Percentiles rank a stretch among this genome's conserved stretches.
Conservation (phyloP, 768 basidiomycete genomes). For the Leccinellum luteum region DNA sequence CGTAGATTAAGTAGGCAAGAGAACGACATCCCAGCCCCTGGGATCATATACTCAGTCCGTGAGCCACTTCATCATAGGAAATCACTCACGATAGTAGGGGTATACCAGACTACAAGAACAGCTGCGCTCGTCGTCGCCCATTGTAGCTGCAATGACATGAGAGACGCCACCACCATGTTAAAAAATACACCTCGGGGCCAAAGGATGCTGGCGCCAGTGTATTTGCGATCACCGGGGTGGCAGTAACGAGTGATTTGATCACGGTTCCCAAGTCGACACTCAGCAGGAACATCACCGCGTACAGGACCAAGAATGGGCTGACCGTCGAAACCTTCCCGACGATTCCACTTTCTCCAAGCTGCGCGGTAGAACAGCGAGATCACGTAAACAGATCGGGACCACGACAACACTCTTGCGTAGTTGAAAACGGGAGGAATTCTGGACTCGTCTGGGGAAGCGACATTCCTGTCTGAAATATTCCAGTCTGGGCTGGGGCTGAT, state of each 20-base stretch:
- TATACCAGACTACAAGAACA: constrained; percentile 26
- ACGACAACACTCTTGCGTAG: constrained; percentile 23
- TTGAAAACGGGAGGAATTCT: constrained; percentile 25
- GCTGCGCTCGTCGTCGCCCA: constrained; percentile 34
- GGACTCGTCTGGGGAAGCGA: constrained; percentile 23
- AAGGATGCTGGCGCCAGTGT: background rate
- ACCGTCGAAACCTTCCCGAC: constrained; percentile 3
- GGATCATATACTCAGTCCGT: background rate
- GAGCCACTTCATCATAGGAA: background rate
- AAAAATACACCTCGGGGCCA: constrained; percentile 25
- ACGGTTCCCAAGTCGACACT: constrained; percentile 17
- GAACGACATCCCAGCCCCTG: constrained; percentile 38
- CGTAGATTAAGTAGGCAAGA: constrained; percentile 31
- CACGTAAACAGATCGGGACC: constrained; percentile 17
- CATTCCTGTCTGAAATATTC: background rate
- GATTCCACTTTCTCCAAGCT: constrained; percentile 9
- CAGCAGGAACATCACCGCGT: constrained; percentile 1
- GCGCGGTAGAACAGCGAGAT: constrained; percentile 17
- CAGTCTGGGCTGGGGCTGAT: constrained; percentile 11
- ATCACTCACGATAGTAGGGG: constrained; percentile 28
- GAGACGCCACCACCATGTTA: constrained; percentile 31
- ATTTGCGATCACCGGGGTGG: constrained; percentile 1
- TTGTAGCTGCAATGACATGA: constrained; percentile 30
- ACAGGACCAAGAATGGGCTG: background rate
- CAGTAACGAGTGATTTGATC: constrained; percentile 24